Conservation (phyloP, 257 asterid species). For the Pogostemon cablin region DNA sequence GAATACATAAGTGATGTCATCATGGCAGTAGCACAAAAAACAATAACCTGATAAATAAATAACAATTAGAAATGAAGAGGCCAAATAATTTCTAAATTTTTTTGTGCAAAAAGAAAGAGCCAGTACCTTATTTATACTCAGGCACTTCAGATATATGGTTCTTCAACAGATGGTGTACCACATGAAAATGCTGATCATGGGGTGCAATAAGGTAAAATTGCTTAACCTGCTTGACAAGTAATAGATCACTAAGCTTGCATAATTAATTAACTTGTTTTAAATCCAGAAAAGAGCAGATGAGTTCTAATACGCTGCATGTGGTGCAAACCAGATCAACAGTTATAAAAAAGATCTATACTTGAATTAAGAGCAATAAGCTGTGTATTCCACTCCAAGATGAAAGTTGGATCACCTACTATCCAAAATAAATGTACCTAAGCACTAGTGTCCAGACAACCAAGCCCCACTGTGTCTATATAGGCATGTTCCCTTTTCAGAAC, state of each 20-base stretch:
- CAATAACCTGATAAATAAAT: conserved; percentile 60
- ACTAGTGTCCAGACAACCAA: conserved; percentile 68
- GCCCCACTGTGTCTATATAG: conserved; percentile 77
- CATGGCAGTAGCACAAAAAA: conserved; percentile 86
- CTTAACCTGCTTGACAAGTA: conserved; percentile 62
- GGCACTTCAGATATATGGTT: conserved; percentile 66
- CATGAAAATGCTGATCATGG: conserved; percentile 71
- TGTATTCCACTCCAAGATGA: background rate
- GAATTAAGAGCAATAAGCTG: background rate
- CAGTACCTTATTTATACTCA: conserved; percentile 85
- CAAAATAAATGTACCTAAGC: conserved; percentile 50
- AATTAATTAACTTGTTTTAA: background rate
- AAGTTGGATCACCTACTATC: background rate
- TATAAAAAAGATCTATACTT: background rate
- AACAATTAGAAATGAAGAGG: conserved; percentile 21
- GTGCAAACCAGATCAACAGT: no score
- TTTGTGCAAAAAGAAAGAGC: conserved; percentile 21
- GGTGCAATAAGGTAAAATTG: conserved; percentile 77
- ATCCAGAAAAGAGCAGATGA: background rate
- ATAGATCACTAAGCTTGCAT: conserved; percentile 25
- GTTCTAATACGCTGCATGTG: no score
- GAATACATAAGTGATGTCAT: conserved; percentile 83
- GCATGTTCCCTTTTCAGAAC: conserved; percentile 82
- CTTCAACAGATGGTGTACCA: conserved; percentile 69
- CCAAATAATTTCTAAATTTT: background rate